phyloP scores from a whole-genome alignment of 2,329 filamentous ascomycete species.

The Ophiostoma perfectum region DNA sequence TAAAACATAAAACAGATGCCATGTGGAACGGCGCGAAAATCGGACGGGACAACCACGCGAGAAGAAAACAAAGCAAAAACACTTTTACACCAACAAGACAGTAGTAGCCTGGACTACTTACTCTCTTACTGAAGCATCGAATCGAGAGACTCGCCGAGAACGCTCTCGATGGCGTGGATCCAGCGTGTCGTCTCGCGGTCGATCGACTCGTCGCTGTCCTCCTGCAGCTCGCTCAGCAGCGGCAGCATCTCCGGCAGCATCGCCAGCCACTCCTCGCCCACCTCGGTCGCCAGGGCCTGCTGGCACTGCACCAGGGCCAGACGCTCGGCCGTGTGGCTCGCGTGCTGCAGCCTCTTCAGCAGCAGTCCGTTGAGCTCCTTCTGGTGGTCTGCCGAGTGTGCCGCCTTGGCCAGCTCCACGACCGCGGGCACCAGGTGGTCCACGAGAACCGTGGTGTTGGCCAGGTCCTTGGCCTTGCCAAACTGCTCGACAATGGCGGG shows the following conservation, averaged over 20 bases:
- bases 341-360: conserved; percentile 66
- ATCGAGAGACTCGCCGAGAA: conserved; percentile 85
- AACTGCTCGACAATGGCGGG: conserved; percentile 65
- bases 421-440: conserved; percentile 65
- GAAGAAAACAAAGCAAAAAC: background rate
- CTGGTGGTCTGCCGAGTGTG: conserved; percentile 82
- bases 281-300: conserved; percentile 64
- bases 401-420: conserved; percentile 71
- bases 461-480: conserved; percentile 37
- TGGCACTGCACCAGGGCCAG: conserved; percentile 78
- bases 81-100: background rate
- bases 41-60: no score
- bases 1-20: background rate
- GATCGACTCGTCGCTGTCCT: conserved; percentile 91
- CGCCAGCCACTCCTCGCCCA: conserved; percentile 91
- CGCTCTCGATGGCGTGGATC: conserved; percentile 84
- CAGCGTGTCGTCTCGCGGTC: conserved; percentile 84
- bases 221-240: conserved; percentile 89
- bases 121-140: conserved; percentile 72
- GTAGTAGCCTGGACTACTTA: no score
- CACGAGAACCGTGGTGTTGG: conserved; percentile 31
- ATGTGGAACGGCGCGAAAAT: background rate
- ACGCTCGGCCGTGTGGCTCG: conserved; percentile 64
- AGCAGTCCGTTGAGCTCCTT: conserved; percentile 79
- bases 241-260: conserved; percentile 93